Evolutionary conservation across 140 eudicot genomes (phyloP).

Genomic region (Stevia rebaudiana): DNA sequence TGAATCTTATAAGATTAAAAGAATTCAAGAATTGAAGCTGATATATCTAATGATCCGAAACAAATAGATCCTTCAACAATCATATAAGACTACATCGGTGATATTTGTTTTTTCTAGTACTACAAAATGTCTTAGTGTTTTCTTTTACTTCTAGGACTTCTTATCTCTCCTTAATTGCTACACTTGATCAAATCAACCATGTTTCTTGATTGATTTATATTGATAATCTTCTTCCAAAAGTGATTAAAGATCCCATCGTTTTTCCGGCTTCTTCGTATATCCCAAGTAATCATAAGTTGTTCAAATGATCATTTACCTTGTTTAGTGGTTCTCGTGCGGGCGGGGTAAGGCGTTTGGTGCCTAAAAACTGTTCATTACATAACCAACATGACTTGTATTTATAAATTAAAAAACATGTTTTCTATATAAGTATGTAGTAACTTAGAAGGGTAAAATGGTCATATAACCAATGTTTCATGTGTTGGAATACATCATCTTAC

Average conservation of each 20-base stretch:
- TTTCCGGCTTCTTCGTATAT: no score
- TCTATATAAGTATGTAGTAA: not conserved
- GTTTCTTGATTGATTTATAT: slow-evolving; percentile 6
- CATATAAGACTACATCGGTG: not conserved
- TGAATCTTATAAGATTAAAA: not conserved
- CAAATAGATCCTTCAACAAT: not conserved
- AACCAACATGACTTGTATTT: not conserved
- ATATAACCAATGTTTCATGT: slow-evolving; percentile 5
- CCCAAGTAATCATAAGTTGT: not conserved
- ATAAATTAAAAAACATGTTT: not conserved
- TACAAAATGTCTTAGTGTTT: no score
- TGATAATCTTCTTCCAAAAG: no score
- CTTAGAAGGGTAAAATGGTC: not conserved
- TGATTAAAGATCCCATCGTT: no score
- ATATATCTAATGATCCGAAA: not conserved
- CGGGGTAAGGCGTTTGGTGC: not conserved
- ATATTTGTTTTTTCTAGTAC: no score
- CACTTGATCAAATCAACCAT: not conserved
- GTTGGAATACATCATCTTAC: slow-evolving; percentile 24
- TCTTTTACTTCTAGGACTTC: not conserved
- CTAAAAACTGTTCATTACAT: not conserved
- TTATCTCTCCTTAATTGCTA: slow-evolving; percentile 1
- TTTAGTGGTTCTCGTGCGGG: not conserved
- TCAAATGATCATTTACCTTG: not conserved
- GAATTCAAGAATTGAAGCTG: not conserved